Conservation (phyloP, 2,329 filamentous ascomycete species). For the Epichloe gansuensis region DNA sequence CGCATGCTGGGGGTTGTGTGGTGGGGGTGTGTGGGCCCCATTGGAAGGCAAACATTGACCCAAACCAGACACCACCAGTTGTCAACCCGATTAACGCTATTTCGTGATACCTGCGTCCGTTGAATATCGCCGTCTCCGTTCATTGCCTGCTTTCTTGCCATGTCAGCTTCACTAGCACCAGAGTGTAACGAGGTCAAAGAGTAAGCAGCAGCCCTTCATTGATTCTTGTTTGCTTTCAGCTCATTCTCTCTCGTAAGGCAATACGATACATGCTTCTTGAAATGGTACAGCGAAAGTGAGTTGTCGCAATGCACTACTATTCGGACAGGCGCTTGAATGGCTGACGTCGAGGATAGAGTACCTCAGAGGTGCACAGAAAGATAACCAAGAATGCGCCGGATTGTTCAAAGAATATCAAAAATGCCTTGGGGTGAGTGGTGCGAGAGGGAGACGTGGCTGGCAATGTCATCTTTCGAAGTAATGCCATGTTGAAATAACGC, state of each 20-base stretch:
- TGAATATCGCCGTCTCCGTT: background rate
- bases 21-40: too few relatives aligned
- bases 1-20: too few relatives aligned
- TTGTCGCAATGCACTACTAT: constrained; percentile 6
- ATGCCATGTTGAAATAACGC: background rate
- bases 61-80: too few relatives aligned
- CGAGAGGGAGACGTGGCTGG: too few relatives aligned
- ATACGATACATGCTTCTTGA: constrained; percentile 95
- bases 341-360: constrained; percentile 50
- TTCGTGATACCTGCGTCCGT: background rate
- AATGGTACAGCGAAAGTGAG: constrained; percentile 98
- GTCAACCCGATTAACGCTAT: too few relatives aligned
- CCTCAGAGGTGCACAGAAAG: constrained; percentile 67
- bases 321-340: background rate
- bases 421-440: constrained; percentile 57
- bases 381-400: constrained; percentile 70
- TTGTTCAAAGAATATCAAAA: constrained; percentile 82
- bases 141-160: background rate
- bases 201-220: constrained; percentile 36
- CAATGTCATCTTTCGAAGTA: background rate
- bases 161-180: constrained; percentile 90
- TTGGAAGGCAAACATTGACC: too few relatives aligned
- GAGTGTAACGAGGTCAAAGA: constrained; percentile 96
- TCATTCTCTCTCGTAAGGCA: constrained; percentile 39
- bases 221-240: background rate